Percentiles rank a stretch among this genome's conserved stretches.
These are phyloP conservation scores for Aureobasidium pullulans DNA, from an alignment of 2,329 filamentous ascomycete genomes.

Conservation along the genomic window DNA sequence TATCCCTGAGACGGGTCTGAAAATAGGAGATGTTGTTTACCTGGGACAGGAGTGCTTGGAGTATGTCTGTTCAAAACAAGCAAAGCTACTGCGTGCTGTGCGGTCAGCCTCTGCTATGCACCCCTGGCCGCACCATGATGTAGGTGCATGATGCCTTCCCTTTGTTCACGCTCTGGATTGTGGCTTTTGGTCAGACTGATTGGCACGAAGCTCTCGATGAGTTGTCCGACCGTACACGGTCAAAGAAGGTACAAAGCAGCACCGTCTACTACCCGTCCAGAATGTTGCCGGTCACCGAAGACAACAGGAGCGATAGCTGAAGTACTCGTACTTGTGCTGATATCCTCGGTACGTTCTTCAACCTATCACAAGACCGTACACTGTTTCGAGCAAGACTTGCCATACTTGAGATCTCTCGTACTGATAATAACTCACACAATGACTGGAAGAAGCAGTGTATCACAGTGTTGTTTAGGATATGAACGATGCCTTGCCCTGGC, in stretches of 20 bases:
- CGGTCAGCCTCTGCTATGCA: constrained; percentile 3
- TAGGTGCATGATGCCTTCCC: background rate
- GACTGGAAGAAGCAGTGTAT: background rate
- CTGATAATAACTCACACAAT: background rate
- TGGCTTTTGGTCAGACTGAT: background rate
- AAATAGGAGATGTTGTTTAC: constrained; percentile 10
- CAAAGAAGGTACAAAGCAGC: background rate
- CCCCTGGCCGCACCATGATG: constrained; percentile 11
- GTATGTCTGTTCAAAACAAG: background rate
- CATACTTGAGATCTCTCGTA: background rate
- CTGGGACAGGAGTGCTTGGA: background rate
- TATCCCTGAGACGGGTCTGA: background rate
- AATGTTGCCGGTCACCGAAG: too few relatives aligned
- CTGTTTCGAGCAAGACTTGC: background rate
- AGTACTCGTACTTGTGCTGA: background rate
- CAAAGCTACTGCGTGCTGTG: background rate
- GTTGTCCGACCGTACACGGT: background rate
- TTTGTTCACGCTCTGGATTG: background rate
- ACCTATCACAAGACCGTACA: background rate
- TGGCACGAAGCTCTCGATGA: background rate
- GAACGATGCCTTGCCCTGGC: background rate
- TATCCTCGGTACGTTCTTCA: background rate
- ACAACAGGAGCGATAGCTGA: background rate
- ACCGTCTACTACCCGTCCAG: too few relatives aligned
- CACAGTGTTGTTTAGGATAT: background rate